Evolutionary conservation across 306 rosid genomes (phyloP).

Genomic region (Morella rubra): DNA sequence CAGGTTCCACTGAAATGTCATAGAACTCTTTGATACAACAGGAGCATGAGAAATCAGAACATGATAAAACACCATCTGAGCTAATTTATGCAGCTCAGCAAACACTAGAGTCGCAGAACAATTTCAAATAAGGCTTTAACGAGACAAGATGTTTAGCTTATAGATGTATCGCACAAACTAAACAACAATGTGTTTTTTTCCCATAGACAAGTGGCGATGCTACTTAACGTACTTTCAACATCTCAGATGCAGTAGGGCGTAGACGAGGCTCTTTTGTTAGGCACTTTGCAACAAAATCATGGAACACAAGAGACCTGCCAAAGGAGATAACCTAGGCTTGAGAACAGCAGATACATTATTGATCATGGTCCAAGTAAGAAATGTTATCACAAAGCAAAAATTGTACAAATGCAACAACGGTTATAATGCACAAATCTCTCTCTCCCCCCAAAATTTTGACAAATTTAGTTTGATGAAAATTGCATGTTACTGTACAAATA

Average conservation of each 20-base stretch:
- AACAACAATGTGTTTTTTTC: neutral
- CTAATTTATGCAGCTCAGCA: neutral
- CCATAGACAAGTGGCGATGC: conserved; percentile 3
- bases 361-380: conserved; percentile 13
- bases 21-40: neutral
- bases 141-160: neutral
- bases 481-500: neutral
- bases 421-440: neutral
- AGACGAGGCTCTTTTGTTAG: conserved; percentile 92
- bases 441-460: neutral
- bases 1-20: neutral
- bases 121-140: conserved; percentile 4
- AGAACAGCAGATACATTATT: conserved; percentile 2
- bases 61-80: neutral
- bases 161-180: neutral
- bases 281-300: conserved; percentile 96
- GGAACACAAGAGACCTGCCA: conserved; percentile 89
- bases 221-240: conserved; percentile 76
- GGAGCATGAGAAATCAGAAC: neutral
- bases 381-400: neutral
- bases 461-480: neutral
- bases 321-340: conserved; percentile 26
- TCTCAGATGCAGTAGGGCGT: conserved; percentile 93
- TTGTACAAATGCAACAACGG: neutral
- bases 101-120: neutral